Percentiles rank a stretch among this genome's conserved stretches.
phyloP scores from a whole-genome alignment of 2,329 filamentous ascomycete species.

The Cladosporium sphaerospermum region DNA sequence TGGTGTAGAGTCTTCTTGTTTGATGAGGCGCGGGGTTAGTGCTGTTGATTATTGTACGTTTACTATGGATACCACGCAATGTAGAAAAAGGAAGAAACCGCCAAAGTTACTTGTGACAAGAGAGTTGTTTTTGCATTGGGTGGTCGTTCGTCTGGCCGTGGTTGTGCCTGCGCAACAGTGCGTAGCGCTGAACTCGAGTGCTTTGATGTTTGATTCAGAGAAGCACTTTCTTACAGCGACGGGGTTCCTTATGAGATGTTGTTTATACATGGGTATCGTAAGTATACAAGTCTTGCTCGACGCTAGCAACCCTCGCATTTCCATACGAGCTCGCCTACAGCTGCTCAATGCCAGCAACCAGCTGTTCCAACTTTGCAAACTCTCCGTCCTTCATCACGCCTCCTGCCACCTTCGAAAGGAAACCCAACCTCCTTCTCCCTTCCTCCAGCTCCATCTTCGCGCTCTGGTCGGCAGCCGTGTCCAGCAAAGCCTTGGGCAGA shows the following conservation, averaged over 20 bases:
- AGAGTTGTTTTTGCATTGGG: too few relatives aligned
- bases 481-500: slow-evolving; percentile 69
- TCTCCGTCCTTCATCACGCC: slow-evolving; percentile 15
- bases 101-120: too few relatives aligned
- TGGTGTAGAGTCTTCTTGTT: too few relatives aligned
- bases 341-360: slow-evolving; percentile 40
- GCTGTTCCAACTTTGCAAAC: slow-evolving; percentile 30
- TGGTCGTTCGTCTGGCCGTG: too few relatives aligned
- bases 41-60: slow-evolving; percentile 3
- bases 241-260: too few relatives aligned
- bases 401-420: slow-evolving; percentile 23
- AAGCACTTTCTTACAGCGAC: too few relatives aligned
- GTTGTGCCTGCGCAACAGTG: too few relatives aligned
- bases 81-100: not conserved
- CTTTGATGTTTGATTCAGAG: too few relatives aligned
- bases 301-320: not conserved
- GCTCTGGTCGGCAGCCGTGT: slow-evolving; percentile 74
- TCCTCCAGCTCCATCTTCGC: slow-evolving; percentile 71
- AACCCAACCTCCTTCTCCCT: slow-evolving; percentile 53
- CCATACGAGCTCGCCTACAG: slow-evolving; percentile 24
- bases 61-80: slow-evolving; percentile 2
- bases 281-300: not conserved
- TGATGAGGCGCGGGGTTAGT: not conserved
- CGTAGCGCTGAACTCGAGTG: too few relatives aligned
- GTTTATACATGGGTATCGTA: not conserved